Conservation (phyloP, 2,329 filamentous ascomycete genomes). For the Fusarium sp. region DNA sequence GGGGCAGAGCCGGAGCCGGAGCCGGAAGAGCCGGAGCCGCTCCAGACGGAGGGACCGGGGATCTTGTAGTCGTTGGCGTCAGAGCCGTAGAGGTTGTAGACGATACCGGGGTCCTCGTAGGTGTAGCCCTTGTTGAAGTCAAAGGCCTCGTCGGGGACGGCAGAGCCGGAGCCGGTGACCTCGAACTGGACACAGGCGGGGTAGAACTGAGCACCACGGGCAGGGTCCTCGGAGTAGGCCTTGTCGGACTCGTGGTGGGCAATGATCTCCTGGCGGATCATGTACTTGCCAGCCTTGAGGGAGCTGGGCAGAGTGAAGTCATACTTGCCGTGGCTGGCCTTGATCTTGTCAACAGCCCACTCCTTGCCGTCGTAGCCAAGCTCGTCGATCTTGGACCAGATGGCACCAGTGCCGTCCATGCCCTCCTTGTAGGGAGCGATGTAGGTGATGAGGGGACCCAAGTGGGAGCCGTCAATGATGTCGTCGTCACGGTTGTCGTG, state of each 20-base stretch:
- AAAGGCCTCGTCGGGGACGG: constrained; percentile 55
- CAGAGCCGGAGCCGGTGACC: constrained; percentile 60
- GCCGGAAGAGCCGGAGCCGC: constrained; percentile 11
- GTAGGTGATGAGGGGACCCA: constrained; percentile 65
- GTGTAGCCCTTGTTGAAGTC: constrained; percentile 66
- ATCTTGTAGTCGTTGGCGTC: constrained; percentile 48
- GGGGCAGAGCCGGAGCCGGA: constrained; percentile 8
- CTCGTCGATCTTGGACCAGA: constrained; percentile 61
- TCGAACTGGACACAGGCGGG: constrained; percentile 70
- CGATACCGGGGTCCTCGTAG: constrained; percentile 66
- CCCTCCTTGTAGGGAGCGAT: constrained; percentile 57
- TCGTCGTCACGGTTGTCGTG: constrained; percentile 62
- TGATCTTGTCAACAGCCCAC: constrained; percentile 58
- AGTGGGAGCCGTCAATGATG: constrained; percentile 64
- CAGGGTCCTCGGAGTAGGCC: constrained; percentile 45
- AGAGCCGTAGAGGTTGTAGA: constrained; percentile 66
- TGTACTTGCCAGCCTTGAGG: constrained; percentile 63
- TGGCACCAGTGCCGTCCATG: constrained; percentile 58
- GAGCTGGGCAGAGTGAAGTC: constrained; percentile 59
- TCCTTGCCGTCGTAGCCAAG: constrained; percentile 52
- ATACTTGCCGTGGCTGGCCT: constrained; percentile 59
- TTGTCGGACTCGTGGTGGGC: constrained; percentile 60
- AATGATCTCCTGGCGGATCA: constrained; percentile 67
- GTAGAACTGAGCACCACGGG: constrained; percentile 58
- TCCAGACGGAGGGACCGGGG: constrained; percentile 52